Evolutionary conservation across 78 protist species (phyloP), one percentile per base, ranked within the genome.

Genomic region (Paratrimastix pyriformis): DNA sequence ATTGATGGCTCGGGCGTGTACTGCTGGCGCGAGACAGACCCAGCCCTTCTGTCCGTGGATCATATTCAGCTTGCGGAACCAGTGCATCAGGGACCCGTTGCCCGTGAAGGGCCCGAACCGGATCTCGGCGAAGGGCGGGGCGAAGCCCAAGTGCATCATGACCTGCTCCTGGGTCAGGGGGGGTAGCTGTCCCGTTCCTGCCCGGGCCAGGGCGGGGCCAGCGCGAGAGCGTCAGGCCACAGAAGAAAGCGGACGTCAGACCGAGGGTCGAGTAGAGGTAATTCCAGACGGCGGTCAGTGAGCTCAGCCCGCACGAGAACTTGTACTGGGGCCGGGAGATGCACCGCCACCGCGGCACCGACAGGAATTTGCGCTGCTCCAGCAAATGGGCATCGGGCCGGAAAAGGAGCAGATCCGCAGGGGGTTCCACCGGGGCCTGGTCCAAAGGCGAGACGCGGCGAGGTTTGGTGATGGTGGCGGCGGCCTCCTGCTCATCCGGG

Each of bases 71-170:
- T 7, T 2, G 58, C 21, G 35, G 58, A 44, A 68, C 74, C 74
- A 68, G 38, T 30, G 43, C 52, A 13, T 3, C 32, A 68, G 57
- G 0, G 74, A 44, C 13, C 44, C 43, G 57, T 68, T 68, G 2
- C 74, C 74, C 1, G 74, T 68, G 58, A 68, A 68, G 7, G 74
- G 55, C n/a, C 74, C 74, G 15, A 29, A 68, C 32, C 74, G 43
- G 18, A 68, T 68, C 30, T 2, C 74, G 18, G 4, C 48, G 40
- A 68, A 68, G 1, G 74, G 74, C 13, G 74, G 58, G 13, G 6
- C 26, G 74, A 68, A 68, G 40, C 74, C 74, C 21, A 68, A 37
- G 74, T 7, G 4, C 50, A 18, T 1, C 74, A 68, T 9, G 40
- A 26, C 42, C 57, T n/a, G 29, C 74, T 68, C 74, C 38, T 68